Conservation (phyloP, 331 rosid species). For the Malus hybrid region DNA sequence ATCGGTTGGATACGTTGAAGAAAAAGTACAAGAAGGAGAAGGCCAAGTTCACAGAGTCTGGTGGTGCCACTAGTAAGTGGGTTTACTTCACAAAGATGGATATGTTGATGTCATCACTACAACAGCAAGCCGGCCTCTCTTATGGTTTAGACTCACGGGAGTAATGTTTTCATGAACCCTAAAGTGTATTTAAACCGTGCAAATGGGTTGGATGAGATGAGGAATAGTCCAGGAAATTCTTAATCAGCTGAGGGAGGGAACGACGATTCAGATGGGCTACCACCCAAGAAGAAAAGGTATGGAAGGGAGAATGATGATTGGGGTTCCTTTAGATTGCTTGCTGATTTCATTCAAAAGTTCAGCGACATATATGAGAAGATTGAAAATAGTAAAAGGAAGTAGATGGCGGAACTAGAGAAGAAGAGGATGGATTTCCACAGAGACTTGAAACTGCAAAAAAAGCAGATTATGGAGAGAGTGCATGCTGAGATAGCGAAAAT, state of each 20-base stretch:
- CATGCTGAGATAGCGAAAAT: constrained; percentile 52
- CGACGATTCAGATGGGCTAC: constrained; percentile 44
- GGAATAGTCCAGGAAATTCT: constrained; percentile 63
- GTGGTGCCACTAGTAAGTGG: constrained; percentile 42
- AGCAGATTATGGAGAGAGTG: constrained; percentile 55
- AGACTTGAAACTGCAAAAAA: constrained; percentile 48
- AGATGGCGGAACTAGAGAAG: constrained; percentile 45
- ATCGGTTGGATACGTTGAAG: constrained; percentile 73
- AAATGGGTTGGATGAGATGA: constrained; percentile 58
- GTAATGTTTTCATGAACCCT: constrained; percentile 44
- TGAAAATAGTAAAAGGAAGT: constrained; percentile 44
- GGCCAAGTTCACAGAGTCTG: constrained; percentile 29
- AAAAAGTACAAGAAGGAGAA: constrained; percentile 81
- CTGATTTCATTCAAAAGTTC: constrained; percentile 55
- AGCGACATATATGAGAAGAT: constrained; percentile 63
- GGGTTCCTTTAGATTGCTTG: constrained; percentile 56
- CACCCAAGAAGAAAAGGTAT: constrained; percentile 43
- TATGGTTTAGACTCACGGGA: constrained; percentile 66
- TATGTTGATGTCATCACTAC: constrained; percentile 47
- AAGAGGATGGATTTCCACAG: constrained; percentile 53
- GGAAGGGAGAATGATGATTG: constrained; percentile 31
- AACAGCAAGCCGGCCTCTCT: constrained; percentile 49
- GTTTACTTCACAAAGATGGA: constrained; percentile 64
- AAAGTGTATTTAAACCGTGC: constrained; percentile 45
- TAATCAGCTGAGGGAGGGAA: constrained; percentile 37